Conservation (phyloP, 805 yeast genomes). For the Henningerozyma blattae region DNA sequence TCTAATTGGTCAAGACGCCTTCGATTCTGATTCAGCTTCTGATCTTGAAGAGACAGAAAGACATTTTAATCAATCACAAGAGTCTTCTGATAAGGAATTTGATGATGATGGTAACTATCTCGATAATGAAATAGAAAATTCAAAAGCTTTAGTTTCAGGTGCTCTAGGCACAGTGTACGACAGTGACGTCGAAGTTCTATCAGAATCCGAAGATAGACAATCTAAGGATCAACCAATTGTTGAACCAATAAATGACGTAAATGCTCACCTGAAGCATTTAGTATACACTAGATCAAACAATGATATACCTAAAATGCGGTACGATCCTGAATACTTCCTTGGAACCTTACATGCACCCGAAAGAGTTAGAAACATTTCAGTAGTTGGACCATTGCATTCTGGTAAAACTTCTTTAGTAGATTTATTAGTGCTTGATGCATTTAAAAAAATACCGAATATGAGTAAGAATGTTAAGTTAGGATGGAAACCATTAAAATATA, state of each 20-base stretch:
- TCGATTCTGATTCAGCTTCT: slow-evolving; percentile 3
- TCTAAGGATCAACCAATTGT: slow-evolving; percentile 53
- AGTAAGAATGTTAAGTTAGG: slow-evolving; percentile 24
- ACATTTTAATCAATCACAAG: neutral
- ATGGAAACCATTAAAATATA: slow-evolving; percentile 43
- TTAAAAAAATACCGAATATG: slow-evolving; percentile 25
- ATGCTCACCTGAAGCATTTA: slow-evolving; percentile 16
- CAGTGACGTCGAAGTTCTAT: slow-evolving; percentile 51
- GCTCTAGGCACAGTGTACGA: slow-evolving; percentile 40
- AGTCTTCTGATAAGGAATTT: neutral
- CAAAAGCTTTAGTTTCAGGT: slow-evolving; percentile 2
- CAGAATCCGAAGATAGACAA: slow-evolving; percentile 42
- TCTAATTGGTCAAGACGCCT: slow-evolving; percentile 6
- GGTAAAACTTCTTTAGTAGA: slow-evolving; percentile 83
- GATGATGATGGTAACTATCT: slow-evolving; percentile 6
- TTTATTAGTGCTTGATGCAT: slow-evolving; percentile 54
- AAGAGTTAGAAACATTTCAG: slow-evolving; percentile 58
- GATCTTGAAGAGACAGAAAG: neutral
- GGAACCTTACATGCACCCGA: slow-evolving; percentile 41
- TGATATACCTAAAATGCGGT: slow-evolving; percentile 45
- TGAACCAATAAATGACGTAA: slow-evolving; percentile 33
- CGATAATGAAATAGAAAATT: too few relatives aligned
- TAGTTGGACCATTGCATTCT: slow-evolving; percentile 71
- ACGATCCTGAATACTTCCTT: slow-evolving; percentile 51
- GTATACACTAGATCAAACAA: slow-evolving; percentile 9